Evolutionary conservation across 345 rosid species (phyloP).

Genomic region (Citrus medica): DNA sequence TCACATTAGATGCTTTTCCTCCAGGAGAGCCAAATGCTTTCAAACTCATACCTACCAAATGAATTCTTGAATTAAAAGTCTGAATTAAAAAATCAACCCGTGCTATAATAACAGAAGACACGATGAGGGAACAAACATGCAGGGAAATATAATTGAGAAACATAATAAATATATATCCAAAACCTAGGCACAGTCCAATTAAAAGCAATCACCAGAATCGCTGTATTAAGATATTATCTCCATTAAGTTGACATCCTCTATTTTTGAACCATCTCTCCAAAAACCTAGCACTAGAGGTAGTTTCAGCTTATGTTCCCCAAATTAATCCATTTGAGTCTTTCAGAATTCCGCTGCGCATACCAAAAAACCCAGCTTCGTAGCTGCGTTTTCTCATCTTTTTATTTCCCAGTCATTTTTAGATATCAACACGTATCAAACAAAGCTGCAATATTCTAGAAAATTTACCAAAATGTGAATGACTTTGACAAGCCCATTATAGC

Average conservation of each 20-base stretch:
- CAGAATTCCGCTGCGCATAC: not conserved
- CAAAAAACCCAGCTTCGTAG: not conserved
- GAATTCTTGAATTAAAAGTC: constrained; percentile 1
- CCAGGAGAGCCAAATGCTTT: constrained; percentile 55
- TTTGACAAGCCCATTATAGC: not conserved
- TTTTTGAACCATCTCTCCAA: not conserved
- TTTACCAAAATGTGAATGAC: not conserved
- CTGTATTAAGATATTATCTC: not conserved
- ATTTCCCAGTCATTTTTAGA: not conserved
- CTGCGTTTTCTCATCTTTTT: not conserved
- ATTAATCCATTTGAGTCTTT: not conserved
- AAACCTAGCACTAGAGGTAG: not conserved
- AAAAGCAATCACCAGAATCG: not conserved
- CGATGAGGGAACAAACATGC: not conserved
- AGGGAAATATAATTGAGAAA: not conserved
- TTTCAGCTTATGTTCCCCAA: not conserved
- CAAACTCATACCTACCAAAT: constrained; percentile 34
- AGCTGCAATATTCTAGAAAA: not conserved
- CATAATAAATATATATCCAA: not conserved
- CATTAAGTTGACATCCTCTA: constrained; percentile 1
- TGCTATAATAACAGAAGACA: not conserved
- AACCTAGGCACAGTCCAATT: not conserved
- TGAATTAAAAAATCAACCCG: not conserved
- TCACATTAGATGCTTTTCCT: constrained; percentile 69
- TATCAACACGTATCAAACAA: not conserved